A percentile compares a stretch with the other conserved stretches of the same genome.
These are phyloP conservation scores for thale cress (Arabidopsis thaliana) DNA, from an alignment of 345 rosid species.

Conservation along the genomic window TAIR10.1 NC_003071.7:17221501-17222000, in stretches of 20 bases:
- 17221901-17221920: conserved; percentile 21
- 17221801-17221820: conserved; percentile 26
- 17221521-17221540: no score
- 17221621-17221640: no score
- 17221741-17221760: background rate
- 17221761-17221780: conserved; percentile 21
- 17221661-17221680: no score
- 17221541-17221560: no score
- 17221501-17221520: no score
- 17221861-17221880: conserved; percentile 36
- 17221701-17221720: no score
- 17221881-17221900: conserved; percentile 38
- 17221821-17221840: conserved; percentile 32
- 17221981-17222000: conserved; percentile 33
- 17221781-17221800: conserved; percentile 8
- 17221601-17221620: no score
- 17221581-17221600: no score
- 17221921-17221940: conserved; percentile 24
- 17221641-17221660: no score
- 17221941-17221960: conserved; percentile 15
- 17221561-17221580: no score
- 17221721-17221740: background rate
- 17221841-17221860: conserved; percentile 40
- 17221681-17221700: no score
- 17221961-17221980: background rate